A percentile compares a stretch with the other conserved stretches of the same genome.
phyloP scores from a whole-genome alignment of 495 filamentous ascomycete species.

The Ramalina peruviana region DNA sequence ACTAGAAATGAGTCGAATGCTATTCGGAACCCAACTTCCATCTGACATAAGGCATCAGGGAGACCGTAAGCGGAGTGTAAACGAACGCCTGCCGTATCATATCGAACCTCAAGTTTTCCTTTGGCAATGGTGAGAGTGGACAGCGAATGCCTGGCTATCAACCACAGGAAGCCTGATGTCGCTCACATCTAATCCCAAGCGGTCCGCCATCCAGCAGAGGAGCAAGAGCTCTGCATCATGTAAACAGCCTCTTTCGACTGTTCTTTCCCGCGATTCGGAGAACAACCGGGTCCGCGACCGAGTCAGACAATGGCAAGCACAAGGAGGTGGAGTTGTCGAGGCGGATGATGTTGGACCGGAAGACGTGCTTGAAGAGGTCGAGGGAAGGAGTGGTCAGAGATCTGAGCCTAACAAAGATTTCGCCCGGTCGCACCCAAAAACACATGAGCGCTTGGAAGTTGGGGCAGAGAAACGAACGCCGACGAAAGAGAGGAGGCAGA shows the following conservation, averaged over 20 bases:
- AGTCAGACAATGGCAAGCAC: conserved; percentile 62
- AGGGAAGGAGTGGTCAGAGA: not conserved
- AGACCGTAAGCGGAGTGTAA: too few species aligned
- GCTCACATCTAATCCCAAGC: conserved; percentile 27
- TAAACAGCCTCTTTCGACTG: conserved; percentile 1
- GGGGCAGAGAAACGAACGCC: conserved; percentile 17
- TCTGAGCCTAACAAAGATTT: not conserved
- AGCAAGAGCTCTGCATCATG: conserved; percentile 26
- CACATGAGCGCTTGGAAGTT: conserved; percentile 6
- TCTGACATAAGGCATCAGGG: too few species aligned
- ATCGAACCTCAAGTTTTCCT: too few species aligned
- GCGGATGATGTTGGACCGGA: conserved; percentile 30
- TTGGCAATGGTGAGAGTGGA: too few species aligned
- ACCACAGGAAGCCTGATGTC: conserved; percentile 28
- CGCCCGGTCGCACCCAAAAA: too few species aligned
- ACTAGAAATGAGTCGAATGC: too few species aligned
- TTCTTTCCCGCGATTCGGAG: conserved; percentile 28
- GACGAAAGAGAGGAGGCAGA: conserved; percentile 8
- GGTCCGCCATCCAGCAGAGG: conserved; percentile 26
- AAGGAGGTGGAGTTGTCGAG: conserved; percentile 45
- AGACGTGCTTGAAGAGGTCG: conserved; percentile 21
- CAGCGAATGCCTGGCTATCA: too few species aligned
- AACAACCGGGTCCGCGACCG: conserved; percentile 51
- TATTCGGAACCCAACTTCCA: too few species aligned
- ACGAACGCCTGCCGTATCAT: too few species aligned